Evolutionary conservation across 2,329 filamentous ascomycete species (phyloP), one percentile per base, ranked within the genome.

Genomic region (Diplodia mutila): DNA sequence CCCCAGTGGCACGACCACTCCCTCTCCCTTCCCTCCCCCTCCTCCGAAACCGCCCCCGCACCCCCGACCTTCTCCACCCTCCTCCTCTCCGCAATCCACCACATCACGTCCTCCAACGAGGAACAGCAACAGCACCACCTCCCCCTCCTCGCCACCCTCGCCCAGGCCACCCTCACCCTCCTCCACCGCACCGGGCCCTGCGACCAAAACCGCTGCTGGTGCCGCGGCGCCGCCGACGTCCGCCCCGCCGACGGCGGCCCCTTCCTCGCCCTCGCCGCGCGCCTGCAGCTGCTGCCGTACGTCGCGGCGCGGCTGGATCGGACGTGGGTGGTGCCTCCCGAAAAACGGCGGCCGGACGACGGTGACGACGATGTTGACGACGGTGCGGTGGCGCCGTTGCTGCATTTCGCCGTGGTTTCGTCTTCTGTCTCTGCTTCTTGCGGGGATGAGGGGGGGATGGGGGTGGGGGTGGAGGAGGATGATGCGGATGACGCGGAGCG

Each of bases 361-460:
- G n/a, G n/a, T n/a, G 29, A 32, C 6, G 29, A 32, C 6, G 29
- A 32, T 5, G 29, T 8, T 3, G 23, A 32, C 3, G 46, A 7
- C 73, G 76, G 18, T 71, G 74, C 14, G 70, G 71, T 55, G 71
- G 71, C 34, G 69, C 68, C 32, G 64, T 55, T 25, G 68, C 6
- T 61, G 55, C 14, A n/a, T 16, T 48, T 61, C 29, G 55, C 55
- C 16, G 55, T 61, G 2, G 25, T 23, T 27, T 21, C 21, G 51
- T 1, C 7, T 16, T n/a, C 16, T 18, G 14, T 18, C 14, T 11
- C 12, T 16, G 37, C 5, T 5, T 4, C 16, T 5, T 5, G 39
- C 39, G 18, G 14, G n/a, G 29, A 14, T 9, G 23, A 12, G 51
- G 14, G 51, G 12, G 23, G 54, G 7, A 7, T 25, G 51, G 25